A percentile compares a stretch with the other conserved stretches of the same genome.
Evolutionary conservation across 495 filamentous ascomycete genomes (phyloP).

Genomic region (Aspergillus diversus): DNA sequence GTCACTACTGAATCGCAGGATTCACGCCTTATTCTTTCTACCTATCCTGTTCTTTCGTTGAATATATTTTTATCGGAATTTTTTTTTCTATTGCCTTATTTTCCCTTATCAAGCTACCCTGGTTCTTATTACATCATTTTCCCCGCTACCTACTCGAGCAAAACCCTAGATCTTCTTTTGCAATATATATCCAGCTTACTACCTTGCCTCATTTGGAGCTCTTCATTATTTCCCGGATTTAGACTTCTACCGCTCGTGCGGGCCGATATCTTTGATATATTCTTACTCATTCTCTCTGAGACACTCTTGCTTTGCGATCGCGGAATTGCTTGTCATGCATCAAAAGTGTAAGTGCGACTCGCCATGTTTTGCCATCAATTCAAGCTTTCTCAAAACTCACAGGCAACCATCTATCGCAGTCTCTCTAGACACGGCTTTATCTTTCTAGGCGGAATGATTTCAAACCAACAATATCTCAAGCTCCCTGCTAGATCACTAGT

Average conservation of each 20-base stretch:
- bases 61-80: conserved; percentile 7
- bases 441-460: conserved; percentile 41
- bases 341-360: conserved; percentile 2
- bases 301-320: not conserved
- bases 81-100: conserved; percentile 6
- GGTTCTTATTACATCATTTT: conserved; percentile 8
- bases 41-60: conserved; percentile 7
- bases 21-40: too few species aligned
- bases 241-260: conserved; percentile 19
- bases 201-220: conserved; percentile 11
- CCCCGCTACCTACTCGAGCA: conserved; percentile 6
- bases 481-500: conserved; percentile 32
- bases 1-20: too few species aligned
- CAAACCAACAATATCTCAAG: conserved; percentile 25
- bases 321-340: conserved; percentile 7
- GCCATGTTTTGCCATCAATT: not conserved
- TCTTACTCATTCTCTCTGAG: not conserved
- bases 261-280: not conserved
- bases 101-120: conserved; percentile 3
- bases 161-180: conserved; percentile 4
- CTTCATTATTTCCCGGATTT: conserved; percentile 5
- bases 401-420: conserved; percentile 8
- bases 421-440: conserved; percentile 10
- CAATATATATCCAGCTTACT: conserved; percentile 5
- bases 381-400: conserved; percentile 5